Evolutionary conservation across 192 early-diverging fungal genomes (phyloP).

Genomic region (Bifiguratus adelaidae): DNA sequence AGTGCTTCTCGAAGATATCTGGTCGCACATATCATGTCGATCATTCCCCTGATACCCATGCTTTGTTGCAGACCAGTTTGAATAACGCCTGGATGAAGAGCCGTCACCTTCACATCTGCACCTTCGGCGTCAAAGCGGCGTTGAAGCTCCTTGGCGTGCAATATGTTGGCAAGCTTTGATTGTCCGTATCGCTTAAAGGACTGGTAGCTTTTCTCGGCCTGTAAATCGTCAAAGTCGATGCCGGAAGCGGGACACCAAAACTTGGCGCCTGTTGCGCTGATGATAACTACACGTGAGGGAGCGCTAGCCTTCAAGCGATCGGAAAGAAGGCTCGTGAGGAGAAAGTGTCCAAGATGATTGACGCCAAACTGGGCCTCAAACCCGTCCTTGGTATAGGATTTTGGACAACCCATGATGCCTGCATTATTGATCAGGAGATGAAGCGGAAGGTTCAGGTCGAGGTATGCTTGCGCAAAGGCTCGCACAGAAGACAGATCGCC

Average conservation of each 20-base stretch:
- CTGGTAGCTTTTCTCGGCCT: slow-evolving; percentile 3
- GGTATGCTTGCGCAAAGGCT: not conserved
- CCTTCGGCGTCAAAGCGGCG: too few species aligned
- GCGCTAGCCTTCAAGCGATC: slow-evolving; percentile 10
- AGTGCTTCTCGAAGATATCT: too few species aligned
- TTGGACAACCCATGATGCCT: slow-evolving; percentile 37
- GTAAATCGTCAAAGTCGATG: slow-evolving; percentile 5
- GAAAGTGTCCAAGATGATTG: slow-evolving; percentile 42
- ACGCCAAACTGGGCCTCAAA: slow-evolving; percentile 43
- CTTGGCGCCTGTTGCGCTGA: slow-evolving; percentile 4
- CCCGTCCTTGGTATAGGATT: slow-evolving; percentile 29
- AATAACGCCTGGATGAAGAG: too few species aligned
- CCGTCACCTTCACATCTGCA: too few species aligned
- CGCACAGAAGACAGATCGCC: not conserved
- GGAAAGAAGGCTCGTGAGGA: slow-evolving; percentile 12
- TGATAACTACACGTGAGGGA: slow-evolving; percentile 15
- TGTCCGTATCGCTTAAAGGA: not conserved
- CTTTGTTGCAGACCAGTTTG: too few species aligned
- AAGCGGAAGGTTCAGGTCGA: not conserved
- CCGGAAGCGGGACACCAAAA: not conserved
- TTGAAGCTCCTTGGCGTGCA: not conserved
- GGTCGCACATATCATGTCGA: too few species aligned
- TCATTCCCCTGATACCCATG: too few species aligned
- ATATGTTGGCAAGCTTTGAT: not conserved
- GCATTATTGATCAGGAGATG: not conserved